Evolutionary conservation across 73 alveolate genomes (phyloP).

Genomic region (Effrenium voratum): DNA sequence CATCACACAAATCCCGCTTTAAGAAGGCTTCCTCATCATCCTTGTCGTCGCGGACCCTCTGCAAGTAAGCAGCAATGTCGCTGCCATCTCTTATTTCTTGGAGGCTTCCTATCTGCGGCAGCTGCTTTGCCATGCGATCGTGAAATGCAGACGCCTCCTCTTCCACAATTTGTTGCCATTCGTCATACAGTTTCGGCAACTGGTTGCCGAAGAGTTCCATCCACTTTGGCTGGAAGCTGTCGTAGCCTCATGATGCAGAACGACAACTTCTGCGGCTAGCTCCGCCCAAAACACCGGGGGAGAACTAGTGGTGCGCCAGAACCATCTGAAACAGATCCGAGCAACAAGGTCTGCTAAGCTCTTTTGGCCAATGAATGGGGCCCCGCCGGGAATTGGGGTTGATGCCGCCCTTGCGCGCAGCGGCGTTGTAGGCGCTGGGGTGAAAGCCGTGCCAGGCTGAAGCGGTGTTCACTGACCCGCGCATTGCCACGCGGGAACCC

Average conservation of each 20-base stretch:
- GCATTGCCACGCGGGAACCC: not conserved
- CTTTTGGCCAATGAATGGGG: not conserved
- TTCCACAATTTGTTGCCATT: not conserved
- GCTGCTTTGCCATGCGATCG: not conserved
- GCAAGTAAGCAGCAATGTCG: not conserved
- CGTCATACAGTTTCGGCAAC: not conserved
- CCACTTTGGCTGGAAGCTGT: not conserved
- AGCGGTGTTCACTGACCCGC: not conserved
- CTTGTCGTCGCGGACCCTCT: not conserved
- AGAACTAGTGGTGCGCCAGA: no score
- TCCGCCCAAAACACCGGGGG: no score
- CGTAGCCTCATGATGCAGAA: no score
- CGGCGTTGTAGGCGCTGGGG: not conserved
- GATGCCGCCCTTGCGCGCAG: constrained; percentile 19
- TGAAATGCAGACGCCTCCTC: not conserved
- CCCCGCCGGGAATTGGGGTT: not conserved
- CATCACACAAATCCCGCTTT: not conserved
- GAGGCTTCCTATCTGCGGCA: not conserved
- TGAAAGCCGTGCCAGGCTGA: not conserved
- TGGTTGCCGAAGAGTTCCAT: not conserved
- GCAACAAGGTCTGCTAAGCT: not conserved
- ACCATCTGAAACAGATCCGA: no score
- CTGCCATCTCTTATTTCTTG: not conserved
- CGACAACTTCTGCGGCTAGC: no score
- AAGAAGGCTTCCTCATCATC: not conserved